These are phyloP conservation scores for Plantago lanceolata DNA, from an alignment of 305 asterid species.

Conservation along the genomic window DNA sequence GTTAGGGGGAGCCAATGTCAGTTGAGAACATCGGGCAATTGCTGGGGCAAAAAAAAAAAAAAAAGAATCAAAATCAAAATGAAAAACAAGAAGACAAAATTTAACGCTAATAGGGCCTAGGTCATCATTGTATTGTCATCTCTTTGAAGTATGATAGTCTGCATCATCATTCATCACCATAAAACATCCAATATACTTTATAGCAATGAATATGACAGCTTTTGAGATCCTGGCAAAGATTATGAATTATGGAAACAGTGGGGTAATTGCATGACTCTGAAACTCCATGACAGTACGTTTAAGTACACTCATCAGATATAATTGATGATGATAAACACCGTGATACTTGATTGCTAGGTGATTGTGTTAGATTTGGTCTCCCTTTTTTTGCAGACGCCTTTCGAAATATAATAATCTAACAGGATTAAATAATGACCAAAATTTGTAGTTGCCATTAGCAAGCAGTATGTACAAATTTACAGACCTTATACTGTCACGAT, in stretches of 20 bases:
- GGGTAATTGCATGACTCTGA: slow-evolving; percentile 6
- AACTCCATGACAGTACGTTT: slow-evolving; percentile 16
- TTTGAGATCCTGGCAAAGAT: slow-evolving; percentile 7
- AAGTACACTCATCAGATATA: slow-evolving; percentile 12
- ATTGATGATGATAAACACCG: slow-evolving; percentile 19
- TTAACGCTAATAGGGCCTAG: slow-evolving; percentile 10
- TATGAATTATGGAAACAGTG: slow-evolving; percentile 3
- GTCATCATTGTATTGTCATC: background rate
- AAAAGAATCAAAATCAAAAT: too few species aligned
- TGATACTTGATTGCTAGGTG: slow-evolving; percentile 13
- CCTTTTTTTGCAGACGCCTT: background rate
- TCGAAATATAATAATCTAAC: slow-evolving; percentile 11
- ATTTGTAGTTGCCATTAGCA: background rate
- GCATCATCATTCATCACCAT: slow-evolving; percentile 4
- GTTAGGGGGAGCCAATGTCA: slow-evolving; percentile 17
- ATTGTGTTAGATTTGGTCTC: slow-evolving; percentile 14
- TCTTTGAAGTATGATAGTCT: slow-evolving; percentile 10
- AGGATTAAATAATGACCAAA: background rate
- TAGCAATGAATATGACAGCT: slow-evolving; percentile 10
- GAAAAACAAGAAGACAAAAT: slow-evolving; percentile 16
- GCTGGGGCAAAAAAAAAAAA: background rate
- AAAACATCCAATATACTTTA: slow-evolving; percentile 5
- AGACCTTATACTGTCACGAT: slow-evolving; percentile 71
- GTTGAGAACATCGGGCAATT: slow-evolving; percentile 7
- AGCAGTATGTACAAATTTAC: slow-evolving; percentile 19